phyloP scores from a whole-genome alignment of 768 basidiomycete genomes.

The Phanerodontia chrysosporium region DNA sequence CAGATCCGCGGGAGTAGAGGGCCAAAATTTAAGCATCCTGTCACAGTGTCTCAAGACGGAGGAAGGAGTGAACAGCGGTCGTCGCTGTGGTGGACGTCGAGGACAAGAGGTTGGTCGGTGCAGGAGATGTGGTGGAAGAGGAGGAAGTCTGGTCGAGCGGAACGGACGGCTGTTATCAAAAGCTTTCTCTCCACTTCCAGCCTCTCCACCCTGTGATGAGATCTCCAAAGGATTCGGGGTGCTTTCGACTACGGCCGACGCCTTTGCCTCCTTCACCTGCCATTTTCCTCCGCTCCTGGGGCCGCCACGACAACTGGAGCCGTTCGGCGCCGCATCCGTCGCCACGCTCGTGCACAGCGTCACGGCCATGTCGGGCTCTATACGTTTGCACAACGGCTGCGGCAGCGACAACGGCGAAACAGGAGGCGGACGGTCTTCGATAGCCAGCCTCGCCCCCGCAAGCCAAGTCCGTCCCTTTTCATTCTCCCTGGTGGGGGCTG shows the following conservation, averaged over 20 bases:
- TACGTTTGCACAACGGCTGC: background rate
- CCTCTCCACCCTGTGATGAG: constrained; percentile 13
- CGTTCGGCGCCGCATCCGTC: background rate
- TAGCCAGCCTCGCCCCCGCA: background rate
- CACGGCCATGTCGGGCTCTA: constrained; percentile 3
- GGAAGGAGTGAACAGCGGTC: background rate
- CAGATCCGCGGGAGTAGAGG: constrained; percentile 34
- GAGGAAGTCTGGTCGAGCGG: background rate
- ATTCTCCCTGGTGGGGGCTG: background rate
- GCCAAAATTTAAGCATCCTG: constrained; percentile 71
- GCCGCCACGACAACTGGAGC: background rate
- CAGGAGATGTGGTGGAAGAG: constrained; percentile 4
- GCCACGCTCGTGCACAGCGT: background rate
- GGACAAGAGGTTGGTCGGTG: background rate
- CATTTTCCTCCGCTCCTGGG: background rate
- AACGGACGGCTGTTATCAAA: constrained; percentile 6
- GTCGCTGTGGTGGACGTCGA: constrained; percentile 11
- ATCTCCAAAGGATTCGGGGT: constrained; percentile 2
- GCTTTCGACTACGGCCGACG: constrained; percentile 2
- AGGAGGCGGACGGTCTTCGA: background rate
- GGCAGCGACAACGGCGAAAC: background rate
- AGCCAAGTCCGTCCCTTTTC: background rate
- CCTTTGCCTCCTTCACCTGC: background rate
- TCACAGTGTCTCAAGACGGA: constrained; percentile 11
- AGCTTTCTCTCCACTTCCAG: constrained; percentile 9